Conservation (phyloP, 208 protist genomes). For the Angomonas deanei region DNA sequence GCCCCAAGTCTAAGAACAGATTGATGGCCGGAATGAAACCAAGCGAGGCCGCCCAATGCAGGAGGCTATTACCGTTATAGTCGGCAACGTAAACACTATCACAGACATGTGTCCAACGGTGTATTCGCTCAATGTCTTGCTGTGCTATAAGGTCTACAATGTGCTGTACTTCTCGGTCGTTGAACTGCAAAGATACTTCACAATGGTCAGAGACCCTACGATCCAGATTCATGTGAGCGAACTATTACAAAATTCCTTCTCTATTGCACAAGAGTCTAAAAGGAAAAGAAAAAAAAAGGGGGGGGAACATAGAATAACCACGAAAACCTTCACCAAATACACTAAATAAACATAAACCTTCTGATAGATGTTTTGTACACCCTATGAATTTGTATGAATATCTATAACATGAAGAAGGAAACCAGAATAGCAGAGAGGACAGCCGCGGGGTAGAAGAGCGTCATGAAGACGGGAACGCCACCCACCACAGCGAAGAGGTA, state of each 20-base stretch:
- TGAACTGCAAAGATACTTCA: neutral
- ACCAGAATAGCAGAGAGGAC: conserved; percentile 13
- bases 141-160: conserved; percentile 31
- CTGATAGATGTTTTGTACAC: too few species aligned
- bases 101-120: conserved; percentile 41
- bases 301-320: neutral
- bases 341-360: too few species aligned
- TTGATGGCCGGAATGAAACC: conserved; percentile 29
- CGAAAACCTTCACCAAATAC: too few species aligned
- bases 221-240: too few species aligned
- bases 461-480: conserved; percentile 53
- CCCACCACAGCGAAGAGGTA: conserved; percentile 45
- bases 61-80: conserved; percentile 38
- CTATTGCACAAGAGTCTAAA: neutral
- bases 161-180: conserved; percentile 15
- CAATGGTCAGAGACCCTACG: too few species aligned
- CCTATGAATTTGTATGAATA: neutral
- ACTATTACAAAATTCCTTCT: too few species aligned
- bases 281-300: neutral
- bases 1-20: conserved; percentile 27
- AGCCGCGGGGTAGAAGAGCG: conserved; percentile 30
- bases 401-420: conserved; percentile 8
- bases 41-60: conserved; percentile 64
- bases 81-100: conserved; percentile 46
- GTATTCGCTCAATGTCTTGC: conserved; percentile 24